Conservation (phyloP, 768 basidiomycete species). For the Lactarius quietus region DNA sequence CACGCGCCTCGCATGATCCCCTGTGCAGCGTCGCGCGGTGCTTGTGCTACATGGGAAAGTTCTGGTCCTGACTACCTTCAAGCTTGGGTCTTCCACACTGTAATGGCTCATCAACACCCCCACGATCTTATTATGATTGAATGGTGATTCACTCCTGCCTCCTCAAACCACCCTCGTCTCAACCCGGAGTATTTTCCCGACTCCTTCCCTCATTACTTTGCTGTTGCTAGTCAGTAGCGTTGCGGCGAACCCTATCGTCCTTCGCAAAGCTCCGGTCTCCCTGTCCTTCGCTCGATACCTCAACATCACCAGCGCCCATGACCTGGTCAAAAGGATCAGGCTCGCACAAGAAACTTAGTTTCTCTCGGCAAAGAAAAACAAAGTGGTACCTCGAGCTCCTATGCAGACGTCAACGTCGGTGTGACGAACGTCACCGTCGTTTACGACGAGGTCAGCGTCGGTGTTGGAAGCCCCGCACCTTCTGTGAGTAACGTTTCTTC, state of each 20-base stretch:
- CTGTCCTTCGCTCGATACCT: slow-evolving; percentile 41
- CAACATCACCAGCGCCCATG: no score
- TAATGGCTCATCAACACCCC: not conserved
- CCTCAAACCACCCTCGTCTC: no score
- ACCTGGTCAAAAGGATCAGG: no score
- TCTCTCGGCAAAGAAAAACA: no score
- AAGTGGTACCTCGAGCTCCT: slow-evolving; percentile 26
- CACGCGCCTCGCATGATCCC: not conserved
- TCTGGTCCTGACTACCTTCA: not conserved
- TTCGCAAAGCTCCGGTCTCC: slow-evolving; percentile 31
- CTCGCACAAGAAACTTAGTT: no score
- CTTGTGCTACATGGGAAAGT: not conserved
- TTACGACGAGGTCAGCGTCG: slow-evolving; percentile 37
- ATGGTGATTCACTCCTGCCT: no score
- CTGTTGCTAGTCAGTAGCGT: slow-evolving; percentile 28
- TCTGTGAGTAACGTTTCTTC: slow-evolving; percentile 36
- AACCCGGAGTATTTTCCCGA: no score
- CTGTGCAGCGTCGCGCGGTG: not conserved
- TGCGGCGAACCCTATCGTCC: slow-evolving; percentile 30
- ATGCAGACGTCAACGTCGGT: slow-evolving; percentile 31
- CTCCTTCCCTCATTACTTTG: not conserved
- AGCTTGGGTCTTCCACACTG: not conserved
- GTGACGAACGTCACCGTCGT: slow-evolving; percentile 42
- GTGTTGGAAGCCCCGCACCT: slow-evolving; percentile 53
- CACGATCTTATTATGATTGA: not conserved